Evolutionary conservation across 768 basidiomycete genomes (phyloP).

Genomic region (Mycena alexandri): DNA sequence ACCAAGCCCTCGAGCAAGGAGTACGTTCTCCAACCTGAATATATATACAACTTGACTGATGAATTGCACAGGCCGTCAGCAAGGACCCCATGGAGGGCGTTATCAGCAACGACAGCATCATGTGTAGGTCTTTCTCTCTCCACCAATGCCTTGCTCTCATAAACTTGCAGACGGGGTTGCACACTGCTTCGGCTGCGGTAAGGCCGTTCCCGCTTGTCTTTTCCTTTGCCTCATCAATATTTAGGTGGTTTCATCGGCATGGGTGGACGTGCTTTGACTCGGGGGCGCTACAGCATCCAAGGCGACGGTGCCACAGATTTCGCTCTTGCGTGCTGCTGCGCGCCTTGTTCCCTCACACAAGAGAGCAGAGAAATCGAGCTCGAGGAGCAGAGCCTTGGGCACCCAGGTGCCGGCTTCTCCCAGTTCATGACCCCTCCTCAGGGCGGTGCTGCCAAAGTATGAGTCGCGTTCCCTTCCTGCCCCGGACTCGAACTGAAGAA

Average conservation of each 20-base stretch:
- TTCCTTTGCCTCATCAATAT: no score
- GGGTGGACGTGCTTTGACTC: conserved; percentile 33
- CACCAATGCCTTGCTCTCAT: neutral
- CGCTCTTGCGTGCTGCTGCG: conserved; percentile 50
- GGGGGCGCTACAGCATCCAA: conserved; percentile 50
- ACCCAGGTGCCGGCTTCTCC: conserved; percentile 35
- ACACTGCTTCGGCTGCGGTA: conserved; percentile 31
- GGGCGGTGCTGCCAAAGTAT: conserved; percentile 25
- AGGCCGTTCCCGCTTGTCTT: no score
- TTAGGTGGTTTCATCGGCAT: conserved; percentile 31
- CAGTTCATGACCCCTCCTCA: conserved; percentile 34
- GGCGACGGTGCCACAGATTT: conserved; percentile 51
- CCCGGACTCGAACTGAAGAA: neutral
- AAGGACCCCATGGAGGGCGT: conserved; percentile 38
- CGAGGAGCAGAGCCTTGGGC: conserved; percentile 50
- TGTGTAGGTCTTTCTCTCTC: conserved; percentile 16
- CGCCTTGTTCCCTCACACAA: conserved; percentile 55
- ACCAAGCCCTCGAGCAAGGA: conserved; percentile 32
- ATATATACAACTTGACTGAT: conserved; percentile 3
- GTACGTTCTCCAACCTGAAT: neutral
- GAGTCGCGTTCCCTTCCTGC: neutral
- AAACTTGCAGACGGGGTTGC: conserved; percentile 30
- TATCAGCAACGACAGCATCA: conserved; percentile 35
- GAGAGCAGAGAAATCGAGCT: conserved; percentile 54
- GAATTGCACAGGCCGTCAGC: conserved; percentile 28